Percentiles rank a stretch among this genome's conserved stretches.
These are phyloP conservation scores for Aspergillus nanangensis DNA, from an alignment of 495 filamentous ascomycete species.

Conservation along the genomic window DNA sequence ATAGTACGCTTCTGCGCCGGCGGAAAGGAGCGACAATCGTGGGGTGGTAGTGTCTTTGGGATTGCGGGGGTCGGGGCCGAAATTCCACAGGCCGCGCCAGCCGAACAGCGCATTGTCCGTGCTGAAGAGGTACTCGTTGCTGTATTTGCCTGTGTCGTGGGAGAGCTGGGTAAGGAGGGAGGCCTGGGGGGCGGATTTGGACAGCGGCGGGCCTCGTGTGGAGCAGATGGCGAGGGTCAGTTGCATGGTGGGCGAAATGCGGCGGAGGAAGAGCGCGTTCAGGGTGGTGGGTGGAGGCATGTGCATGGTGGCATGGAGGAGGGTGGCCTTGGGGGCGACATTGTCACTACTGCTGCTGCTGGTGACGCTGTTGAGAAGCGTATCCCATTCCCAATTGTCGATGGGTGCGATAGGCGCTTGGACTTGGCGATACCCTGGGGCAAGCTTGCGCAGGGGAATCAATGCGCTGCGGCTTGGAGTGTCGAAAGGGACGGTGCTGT, in stretches of 20 bases:
- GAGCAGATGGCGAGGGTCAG: conserved; percentile 79
- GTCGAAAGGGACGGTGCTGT: conserved; percentile 71
- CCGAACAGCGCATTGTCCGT: conserved; percentile 89
- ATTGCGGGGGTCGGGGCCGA: conserved; percentile 71
- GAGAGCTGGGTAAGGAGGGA: conserved; percentile 72
- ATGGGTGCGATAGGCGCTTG: conserved; percentile 39
- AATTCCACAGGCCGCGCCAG: conserved; percentile 87
- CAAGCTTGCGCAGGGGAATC: conserved; percentile 60
- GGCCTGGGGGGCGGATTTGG: conserved; percentile 40
- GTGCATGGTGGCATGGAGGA: conserved; percentile 88
- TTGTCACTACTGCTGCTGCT: conserved; percentile 4
- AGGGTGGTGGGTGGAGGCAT: conserved; percentile 73
- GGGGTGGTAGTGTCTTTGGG: conserved; percentile 14
- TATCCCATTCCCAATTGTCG: conserved; percentile 29
- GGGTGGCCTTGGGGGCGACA: conserved; percentile 48
- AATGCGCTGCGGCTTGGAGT: conserved; percentile 52
- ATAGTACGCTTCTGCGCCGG: conserved; percentile 93
- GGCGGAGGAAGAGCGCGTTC: conserved; percentile 80
- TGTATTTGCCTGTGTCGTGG: conserved; percentile 84
- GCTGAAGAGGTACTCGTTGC: conserved; percentile 84
- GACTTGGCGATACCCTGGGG: conserved; percentile 65
- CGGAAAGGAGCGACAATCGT: conserved; percentile 54
- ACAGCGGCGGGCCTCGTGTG: conserved; percentile 49
- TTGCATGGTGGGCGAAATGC: conserved; percentile 74
- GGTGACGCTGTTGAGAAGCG: conserved; percentile 20